Percentiles rank a stretch among this genome's conserved stretches.
Conservation (phyloP, 2,329 filamentous ascomycete genomes). For the Harringtonia lauricola region DNA sequence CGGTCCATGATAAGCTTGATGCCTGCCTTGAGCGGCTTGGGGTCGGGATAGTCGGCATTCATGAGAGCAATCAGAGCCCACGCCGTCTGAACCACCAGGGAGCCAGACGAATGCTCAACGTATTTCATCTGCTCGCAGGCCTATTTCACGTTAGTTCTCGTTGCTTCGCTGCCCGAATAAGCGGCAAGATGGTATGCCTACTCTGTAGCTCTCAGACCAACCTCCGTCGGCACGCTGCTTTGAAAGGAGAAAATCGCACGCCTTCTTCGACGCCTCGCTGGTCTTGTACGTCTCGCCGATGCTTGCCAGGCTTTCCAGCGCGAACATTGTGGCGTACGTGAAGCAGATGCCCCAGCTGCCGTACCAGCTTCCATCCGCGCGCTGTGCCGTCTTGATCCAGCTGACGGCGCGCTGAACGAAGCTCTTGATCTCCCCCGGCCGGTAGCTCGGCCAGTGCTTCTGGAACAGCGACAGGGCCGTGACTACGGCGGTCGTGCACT, state of each 20-base stretch:
- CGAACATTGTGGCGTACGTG: constrained; percentile 95
- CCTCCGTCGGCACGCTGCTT: constrained; percentile 84
- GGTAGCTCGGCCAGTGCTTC: constrained; percentile 71
- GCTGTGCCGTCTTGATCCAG: constrained; percentile 75
- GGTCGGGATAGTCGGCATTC: constrained; percentile 71
- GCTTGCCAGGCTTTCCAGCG: constrained; percentile 71
- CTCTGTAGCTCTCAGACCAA: constrained; percentile 90
- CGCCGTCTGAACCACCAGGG: constrained; percentile 87
- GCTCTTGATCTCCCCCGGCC: constrained; percentile 58
- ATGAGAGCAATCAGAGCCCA: constrained; percentile 80
- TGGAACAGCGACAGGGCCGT: constrained; percentile 78
- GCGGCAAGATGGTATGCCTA: constrained; percentile 19
- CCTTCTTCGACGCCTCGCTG: constrained; percentile 58
- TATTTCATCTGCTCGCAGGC: constrained; percentile 71
- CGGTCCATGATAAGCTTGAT: constrained; percentile 73
- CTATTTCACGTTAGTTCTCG: constrained; percentile 21
- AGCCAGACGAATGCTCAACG: constrained; percentile 60
- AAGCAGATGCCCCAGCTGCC: constrained; percentile 98
- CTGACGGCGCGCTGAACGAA: constrained; percentile 65
- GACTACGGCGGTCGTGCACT: constrained; percentile 92
- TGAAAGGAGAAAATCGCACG: constrained; percentile 75
- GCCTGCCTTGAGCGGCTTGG: constrained; percentile 59
- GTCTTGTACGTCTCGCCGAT: constrained; percentile 74
- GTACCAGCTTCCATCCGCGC: constrained; percentile 86
- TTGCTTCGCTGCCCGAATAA: background rate